Conservation (phyloP, 306 rosid species). For the Aeschynomene evenia region DNA sequence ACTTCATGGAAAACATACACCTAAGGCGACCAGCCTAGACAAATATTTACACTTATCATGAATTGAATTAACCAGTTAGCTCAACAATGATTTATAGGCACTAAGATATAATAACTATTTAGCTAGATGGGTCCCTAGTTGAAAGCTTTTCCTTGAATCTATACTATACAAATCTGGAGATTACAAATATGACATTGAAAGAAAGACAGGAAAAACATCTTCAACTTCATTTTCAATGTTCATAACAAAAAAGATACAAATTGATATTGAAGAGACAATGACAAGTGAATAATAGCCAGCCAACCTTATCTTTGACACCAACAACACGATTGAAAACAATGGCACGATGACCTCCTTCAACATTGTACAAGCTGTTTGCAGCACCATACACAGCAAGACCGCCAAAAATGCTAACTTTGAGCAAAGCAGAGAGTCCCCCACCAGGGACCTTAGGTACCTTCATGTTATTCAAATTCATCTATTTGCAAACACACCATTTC, state of each 20-base stretch:
- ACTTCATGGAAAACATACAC: not conserved
- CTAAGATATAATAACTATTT: not conserved
- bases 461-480: constrained; percentile 41
- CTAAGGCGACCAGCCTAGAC: not conserved
- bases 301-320: constrained; percentile 44
- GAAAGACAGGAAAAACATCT: not conserved
- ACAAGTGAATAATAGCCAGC: no score
- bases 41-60: not conserved
- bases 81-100: not conserved
- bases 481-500: not conserved
- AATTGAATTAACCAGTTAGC: not conserved
- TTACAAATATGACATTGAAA: not conserved
- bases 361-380: constrained; percentile 41
- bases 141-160: not conserved
- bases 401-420: constrained; percentile 37
- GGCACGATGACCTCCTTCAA: constrained; percentile 44
- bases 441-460: constrained; percentile 37
- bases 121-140: constrained; percentile 3
- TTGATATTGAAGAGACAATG: not conserved
- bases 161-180: not conserved
- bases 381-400: constrained; percentile 43
- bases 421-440: constrained; percentile 36
- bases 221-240: constrained; percentile 5
- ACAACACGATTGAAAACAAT: constrained; percentile 37
- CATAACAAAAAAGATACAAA: not conserved